Conservation (phyloP, 1,284 basidiomycete genomes). For the Ganoderma lingzhi region DNA sequence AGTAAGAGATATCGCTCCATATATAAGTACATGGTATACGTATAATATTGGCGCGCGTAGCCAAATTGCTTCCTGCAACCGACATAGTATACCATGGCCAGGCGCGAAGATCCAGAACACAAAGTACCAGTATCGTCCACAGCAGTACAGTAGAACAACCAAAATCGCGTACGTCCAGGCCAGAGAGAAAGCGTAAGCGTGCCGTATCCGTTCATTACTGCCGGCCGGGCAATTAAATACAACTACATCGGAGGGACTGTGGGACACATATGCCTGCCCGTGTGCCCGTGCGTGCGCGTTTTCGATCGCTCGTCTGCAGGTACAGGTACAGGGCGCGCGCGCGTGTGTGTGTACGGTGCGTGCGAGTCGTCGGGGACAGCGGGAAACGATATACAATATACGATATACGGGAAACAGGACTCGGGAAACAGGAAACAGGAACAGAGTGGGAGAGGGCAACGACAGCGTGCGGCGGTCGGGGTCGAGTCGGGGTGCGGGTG, state of each 20-base stretch:
- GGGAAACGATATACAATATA: background rate
- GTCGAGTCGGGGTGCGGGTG: background rate
- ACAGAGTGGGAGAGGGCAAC: too few relatives aligned
- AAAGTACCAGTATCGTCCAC: too few relatives aligned
- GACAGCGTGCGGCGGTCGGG: background rate
- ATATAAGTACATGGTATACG: background rate
- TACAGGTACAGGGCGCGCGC: too few relatives aligned
- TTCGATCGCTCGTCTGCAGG: background rate
- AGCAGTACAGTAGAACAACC: too few relatives aligned
- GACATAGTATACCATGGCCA: background rate
- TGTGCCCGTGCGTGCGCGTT: background rate
- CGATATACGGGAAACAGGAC: too few relatives aligned
- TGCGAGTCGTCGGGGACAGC: background rate
- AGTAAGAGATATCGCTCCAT: too few relatives aligned
- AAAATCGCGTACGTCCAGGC: too few relatives aligned
- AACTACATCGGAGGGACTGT: constrained; percentile 1
- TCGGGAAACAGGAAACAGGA: too few relatives aligned
- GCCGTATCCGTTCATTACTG: constrained; percentile 5
- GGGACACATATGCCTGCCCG: background rate
- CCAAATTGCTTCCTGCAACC: background rate
- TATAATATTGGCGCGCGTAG: background rate
- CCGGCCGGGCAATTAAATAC: constrained; percentile 12
- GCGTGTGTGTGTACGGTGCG: background rate
- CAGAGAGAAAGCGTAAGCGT: background rate
- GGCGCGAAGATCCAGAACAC: too few relatives aligned